Evolutionary conservation across 2,329 filamentous ascomycete genomes (phyloP).

Genomic region (Beauveria caledonica): DNA sequence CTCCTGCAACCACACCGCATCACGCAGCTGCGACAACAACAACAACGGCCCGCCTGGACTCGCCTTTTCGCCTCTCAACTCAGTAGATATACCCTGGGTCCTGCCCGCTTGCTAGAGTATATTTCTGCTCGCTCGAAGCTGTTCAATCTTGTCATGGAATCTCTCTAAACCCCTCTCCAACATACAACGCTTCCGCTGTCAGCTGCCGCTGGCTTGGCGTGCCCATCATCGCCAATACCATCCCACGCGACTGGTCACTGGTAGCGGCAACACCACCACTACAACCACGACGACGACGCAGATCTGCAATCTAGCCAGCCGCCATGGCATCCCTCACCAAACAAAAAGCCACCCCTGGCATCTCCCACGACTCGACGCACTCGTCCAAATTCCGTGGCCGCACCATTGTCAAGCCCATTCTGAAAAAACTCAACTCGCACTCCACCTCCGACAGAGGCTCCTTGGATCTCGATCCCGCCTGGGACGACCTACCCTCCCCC

Average conservation of each 20-base stretch:
- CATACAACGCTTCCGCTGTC: background rate
- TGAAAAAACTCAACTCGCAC: constrained; percentile 44
- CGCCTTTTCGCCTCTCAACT: background rate
- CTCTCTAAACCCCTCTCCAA: background rate
- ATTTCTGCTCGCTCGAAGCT: background rate
- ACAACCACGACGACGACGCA: background rate
- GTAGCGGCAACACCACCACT: background rate
- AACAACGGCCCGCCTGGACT: background rate
- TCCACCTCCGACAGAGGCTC: constrained; percentile 53
- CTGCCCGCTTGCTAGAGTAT: background rate
- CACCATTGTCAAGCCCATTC: constrained; percentile 50
- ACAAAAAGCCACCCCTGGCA: background rate
- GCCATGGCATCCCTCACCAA: constrained; percentile 1
- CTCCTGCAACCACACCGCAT: constrained; percentile 6
- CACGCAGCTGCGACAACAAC: constrained; percentile 1
- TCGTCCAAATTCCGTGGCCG: constrained; percentile 37
- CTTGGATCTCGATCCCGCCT: constrained; percentile 51
- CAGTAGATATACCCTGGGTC: background rate
- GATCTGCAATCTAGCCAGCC: background rate
- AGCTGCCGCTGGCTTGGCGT: background rate
- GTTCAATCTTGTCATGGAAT: background rate
- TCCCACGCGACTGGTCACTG: background rate
- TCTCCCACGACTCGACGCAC: background rate
- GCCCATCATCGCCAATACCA: background rate
- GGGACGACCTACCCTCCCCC: constrained; percentile 42